These are phyloP conservation scores for Pseudogymnoascus sp. DNA, from an alignment of 2,329 filamentous ascomycete species.

Conservation along the genomic window DNA sequence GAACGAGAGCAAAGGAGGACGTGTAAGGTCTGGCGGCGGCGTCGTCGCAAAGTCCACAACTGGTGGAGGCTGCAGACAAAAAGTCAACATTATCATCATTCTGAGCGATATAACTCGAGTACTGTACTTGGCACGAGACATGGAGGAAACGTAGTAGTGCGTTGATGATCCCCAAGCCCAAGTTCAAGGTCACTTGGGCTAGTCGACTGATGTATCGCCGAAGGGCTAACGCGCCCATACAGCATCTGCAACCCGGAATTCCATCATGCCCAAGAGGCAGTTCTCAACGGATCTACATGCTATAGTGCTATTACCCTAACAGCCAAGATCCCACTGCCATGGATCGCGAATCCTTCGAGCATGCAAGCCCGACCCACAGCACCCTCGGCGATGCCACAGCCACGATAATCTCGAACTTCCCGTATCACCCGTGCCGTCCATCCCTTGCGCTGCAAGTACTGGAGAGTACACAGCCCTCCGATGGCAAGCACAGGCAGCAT, in stretches of 20 bases:
- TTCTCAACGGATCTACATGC: background rate
- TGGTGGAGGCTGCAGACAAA: background rate
- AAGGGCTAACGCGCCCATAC: background rate
- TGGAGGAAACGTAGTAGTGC: background rate
- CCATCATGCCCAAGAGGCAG: background rate
- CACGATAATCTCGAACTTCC: background rate
- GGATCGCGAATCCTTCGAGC: conserved; percentile 1
- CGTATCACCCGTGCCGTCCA: background rate
- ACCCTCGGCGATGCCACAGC: background rate
- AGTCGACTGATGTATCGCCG: background rate
- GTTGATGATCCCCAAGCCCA: background rate
- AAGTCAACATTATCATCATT: background rate
- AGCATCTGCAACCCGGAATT: conserved; percentile 3
- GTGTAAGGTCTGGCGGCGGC: background rate
- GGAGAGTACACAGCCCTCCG: background rate
- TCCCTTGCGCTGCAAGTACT: background rate
- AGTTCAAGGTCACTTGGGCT: background rate
- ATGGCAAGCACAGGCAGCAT: background rate
- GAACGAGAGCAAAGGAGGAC: background rate
- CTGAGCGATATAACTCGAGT: background rate
- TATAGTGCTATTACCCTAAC: background rate
- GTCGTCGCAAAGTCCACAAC: background rate
- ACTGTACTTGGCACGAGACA: background rate
- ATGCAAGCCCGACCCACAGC: background rate
- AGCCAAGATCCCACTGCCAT: conserved; percentile 4